phyloP scores from a whole-genome alignment of 2,329 filamentous ascomycete genomes.

The Cordyceps cicadae region DNA sequence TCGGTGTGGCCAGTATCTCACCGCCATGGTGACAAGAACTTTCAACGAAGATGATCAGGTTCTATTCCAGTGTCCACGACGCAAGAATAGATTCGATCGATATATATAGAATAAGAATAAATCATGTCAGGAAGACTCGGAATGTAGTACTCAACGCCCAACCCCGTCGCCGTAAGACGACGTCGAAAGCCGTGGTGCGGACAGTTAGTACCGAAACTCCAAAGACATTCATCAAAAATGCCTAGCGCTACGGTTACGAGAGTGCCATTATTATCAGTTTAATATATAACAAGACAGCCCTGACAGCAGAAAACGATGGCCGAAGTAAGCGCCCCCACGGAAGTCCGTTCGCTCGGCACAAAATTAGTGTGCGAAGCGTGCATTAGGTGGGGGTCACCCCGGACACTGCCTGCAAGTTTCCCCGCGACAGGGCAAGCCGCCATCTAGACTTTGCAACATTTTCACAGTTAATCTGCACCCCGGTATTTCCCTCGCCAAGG shows the following conservation, averaged over 20 bases:
- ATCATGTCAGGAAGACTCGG: not conserved
- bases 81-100: not conserved
- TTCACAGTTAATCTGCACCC: not conserved
- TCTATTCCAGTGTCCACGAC: not conserved
- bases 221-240: not conserved
- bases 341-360: not conserved
- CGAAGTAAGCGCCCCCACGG: slow-evolving; percentile 1
- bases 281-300: not conserved
- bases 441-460: slow-evolving; percentile 1
- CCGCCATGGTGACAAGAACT: not conserved
- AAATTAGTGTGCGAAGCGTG: not conserved
- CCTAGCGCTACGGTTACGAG: not conserved
- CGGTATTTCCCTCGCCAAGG: not conserved
- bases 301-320: not conserved
- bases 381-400: slow-evolving; percentile 12
- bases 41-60: not conserved
- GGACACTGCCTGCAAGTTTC: slow-evolving; percentile 1
- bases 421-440: not conserved
- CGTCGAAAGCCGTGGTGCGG: not conserved
- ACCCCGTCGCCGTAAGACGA: too few relatives aligned
- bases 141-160: too few relatives aligned
- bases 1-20: not conserved
- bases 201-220: not conserved
- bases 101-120: not conserved
- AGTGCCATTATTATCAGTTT: not conserved